Conservation (phyloP, 305 asterid species). For the Fraxinus ornus region DNA sequence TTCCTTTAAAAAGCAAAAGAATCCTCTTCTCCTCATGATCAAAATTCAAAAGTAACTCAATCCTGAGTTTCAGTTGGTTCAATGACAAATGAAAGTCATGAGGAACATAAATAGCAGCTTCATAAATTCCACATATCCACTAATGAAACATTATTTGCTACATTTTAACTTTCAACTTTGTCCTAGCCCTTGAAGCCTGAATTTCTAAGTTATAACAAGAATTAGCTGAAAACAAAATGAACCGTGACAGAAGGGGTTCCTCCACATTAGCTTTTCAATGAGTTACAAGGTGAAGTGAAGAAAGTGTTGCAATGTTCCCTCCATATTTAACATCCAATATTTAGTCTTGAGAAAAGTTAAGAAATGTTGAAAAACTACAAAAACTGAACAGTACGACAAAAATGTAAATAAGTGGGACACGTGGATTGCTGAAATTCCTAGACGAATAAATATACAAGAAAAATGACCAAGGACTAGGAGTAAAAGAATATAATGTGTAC, state of each 20-base stretch:
- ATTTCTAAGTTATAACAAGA: neutral
- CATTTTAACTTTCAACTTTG: constrained; percentile 6
- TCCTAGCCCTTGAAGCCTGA: neutral
- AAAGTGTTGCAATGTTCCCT: neutral
- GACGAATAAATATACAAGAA: neutral
- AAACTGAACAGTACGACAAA: neutral
- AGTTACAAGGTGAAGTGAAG: neutral
- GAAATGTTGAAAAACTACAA: neutral
- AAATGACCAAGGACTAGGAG: neutral
- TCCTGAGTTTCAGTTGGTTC: constrained; percentile 7
- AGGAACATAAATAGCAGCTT: constrained; percentile 8
- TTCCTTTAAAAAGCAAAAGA: constrained; percentile 5
- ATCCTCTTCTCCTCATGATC: constrained; percentile 16
- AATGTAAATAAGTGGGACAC: neutral
- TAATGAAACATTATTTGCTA: neutral
- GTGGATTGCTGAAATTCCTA: neutral
- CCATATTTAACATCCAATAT: neutral
- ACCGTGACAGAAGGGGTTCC: neutral
- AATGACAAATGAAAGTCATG: neutral
- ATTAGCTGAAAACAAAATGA: neutral
- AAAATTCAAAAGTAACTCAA: constrained; percentile 11
- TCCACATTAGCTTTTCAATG: neutral
- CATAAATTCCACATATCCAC: neutral
- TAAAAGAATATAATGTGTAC: neutral
- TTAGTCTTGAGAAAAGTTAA: neutral